A percentile compares a stretch with the other conserved stretches of the same genome.
phyloP scores from a whole-genome alignment of 2,329 filamentous ascomycete species.

The Trichophyton schoenleinii region DNA sequence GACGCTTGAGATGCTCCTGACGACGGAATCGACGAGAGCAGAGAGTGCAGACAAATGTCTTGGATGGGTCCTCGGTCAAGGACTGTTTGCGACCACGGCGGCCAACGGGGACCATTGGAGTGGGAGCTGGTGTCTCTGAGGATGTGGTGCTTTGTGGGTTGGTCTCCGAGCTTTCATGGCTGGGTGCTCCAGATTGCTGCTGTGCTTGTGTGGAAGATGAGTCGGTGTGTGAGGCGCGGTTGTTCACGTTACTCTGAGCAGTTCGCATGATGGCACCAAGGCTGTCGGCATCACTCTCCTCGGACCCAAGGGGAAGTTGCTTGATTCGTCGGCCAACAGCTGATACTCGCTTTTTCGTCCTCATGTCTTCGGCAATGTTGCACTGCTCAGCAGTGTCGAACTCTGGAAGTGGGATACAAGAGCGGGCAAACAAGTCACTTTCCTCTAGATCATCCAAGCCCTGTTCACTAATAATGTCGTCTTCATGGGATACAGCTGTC shows the following conservation, averaged over 20 bases:
- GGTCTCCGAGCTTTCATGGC: conserved; percentile 35
- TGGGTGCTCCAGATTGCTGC: conserved; percentile 30
- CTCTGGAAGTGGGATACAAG: conserved; percentile 50
- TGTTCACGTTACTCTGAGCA: conserved; percentile 21
- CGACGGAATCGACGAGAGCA: conserved; percentile 96
- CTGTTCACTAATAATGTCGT: conserved; percentile 62
- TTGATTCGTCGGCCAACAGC: conserved; percentile 28
- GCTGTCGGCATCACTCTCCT: conserved; percentile 22
- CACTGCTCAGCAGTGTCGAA: conserved; percentile 29
- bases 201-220: conserved; percentile 20
- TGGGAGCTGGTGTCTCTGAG: conserved; percentile 22
- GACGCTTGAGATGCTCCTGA: conserved; percentile 96
- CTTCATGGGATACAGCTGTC: conserved; percentile 48
- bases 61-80: conserved; percentile 89
- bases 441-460: conserved; percentile 67
- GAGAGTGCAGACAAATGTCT: conserved; percentile 93
- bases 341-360: conserved; percentile 36
- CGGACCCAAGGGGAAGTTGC: conserved; percentile 14
- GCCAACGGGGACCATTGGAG: conserved; percentile 48
- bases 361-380: conserved; percentile 42
- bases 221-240: conserved; percentile 33
- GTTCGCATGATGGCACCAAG: conserved; percentile 19
- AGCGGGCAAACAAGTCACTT: conserved; percentile 47
- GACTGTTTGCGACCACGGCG: conserved; percentile 97
- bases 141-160: conserved; percentile 37